Conservation (phyloP, 2,329 filamentous ascomycete species). For the Anthostomella pinea region DNA sequence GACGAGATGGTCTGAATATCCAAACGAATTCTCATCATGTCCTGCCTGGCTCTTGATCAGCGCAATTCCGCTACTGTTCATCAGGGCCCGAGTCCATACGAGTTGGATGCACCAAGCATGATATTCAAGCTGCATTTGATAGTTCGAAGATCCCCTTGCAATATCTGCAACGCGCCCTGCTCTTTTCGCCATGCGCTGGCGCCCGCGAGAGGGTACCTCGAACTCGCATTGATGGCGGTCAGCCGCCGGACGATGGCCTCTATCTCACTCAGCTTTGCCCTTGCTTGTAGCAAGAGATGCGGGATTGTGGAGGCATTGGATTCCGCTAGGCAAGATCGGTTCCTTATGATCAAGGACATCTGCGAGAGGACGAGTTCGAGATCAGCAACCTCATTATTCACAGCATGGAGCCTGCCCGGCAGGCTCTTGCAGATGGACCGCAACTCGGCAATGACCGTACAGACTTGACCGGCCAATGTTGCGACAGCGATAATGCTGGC, state of each 20-base stretch:
- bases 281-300: slow-evolving; percentile 25
- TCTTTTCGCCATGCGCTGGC: slow-evolving; percentile 18
- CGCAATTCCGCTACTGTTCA: neutral
- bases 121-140: slow-evolving; percentile 30
- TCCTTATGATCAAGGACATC: slow-evolving; percentile 20
- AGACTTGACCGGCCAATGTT: slow-evolving; percentile 23
- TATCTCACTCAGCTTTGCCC: slow-evolving; percentile 25
- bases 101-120: slow-evolving; percentile 28
- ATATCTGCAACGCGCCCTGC: slow-evolving; percentile 20
- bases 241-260: slow-evolving; percentile 20
- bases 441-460: slow-evolving; percentile 22
- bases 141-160: slow-evolving; percentile 26
- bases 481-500: slow-evolving; percentile 24
- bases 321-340: slow-evolving; percentile 10
- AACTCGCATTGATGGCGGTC: slow-evolving; percentile 10
- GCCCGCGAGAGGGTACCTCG: slow-evolving; percentile 15
- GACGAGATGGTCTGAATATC: slow-evolving; percentile 25
- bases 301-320: slow-evolving; percentile 13
- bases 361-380: slow-evolving; percentile 29
- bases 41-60: slow-evolving; percentile 19
- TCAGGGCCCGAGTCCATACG: slow-evolving; percentile 15
- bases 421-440: slow-evolving; percentile 24
- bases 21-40: slow-evolving; percentile 23
- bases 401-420: slow-evolving; percentile 27
- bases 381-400: slow-evolving; percentile 31